Base-by-base conservation (phyloP, 1,284 basidiomycete genomes). In the Mycosarcoma maydis region DNA sequence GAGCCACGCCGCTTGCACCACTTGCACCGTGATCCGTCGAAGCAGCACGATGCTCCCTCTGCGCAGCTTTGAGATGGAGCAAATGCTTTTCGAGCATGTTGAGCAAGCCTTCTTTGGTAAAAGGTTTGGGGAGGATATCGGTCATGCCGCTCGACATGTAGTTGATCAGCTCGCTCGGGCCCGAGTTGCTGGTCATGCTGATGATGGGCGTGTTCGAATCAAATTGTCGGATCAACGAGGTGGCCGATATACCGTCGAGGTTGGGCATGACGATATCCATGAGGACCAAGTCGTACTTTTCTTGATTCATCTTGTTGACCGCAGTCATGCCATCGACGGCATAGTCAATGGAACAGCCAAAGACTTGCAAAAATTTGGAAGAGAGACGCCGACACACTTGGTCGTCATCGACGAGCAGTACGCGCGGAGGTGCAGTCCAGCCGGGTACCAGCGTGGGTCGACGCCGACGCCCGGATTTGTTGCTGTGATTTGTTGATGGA, bases 81-180 rank as follows among this genome's bases (percentile, higher is more conserved):
- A 97, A 85, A 80, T 97, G 94, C 88, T 94, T 95, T 88, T 98
- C 93, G 61, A 98, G 88, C 88, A 97, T 94, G 65, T 90, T 89
- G 48, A 95, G 84, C 49, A 98, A 83, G 9, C 90, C 91, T 77
- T 94, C 89, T 81, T 94, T 93, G 14, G 92, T 95, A 83, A 98
- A 98, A 2, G 94, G 94, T 82, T 98, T 98, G 8, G 94, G 91
- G n/a, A 97, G 84, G 56, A 96, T 90, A 83, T 97, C 94, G 82
- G 95, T 97, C 94, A 97, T 97, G 20, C 87, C 90, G 37, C 88
- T 88, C 9, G 89, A 90, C 83, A 92, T 92, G 81, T 94, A 95
- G n/a, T 89, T 92, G 86, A 93, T 88, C 71, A 95, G 89, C 78
- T 95, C 92, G 76, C 89, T 89, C 19, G 94, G 93, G 72, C 91